A percentile compares a stretch with the other conserved stretches of the same genome.
Evolutionary conservation across 2,329 filamentous ascomycete species (phyloP).

Genomic region (Diaporthe aspalathi): DNA sequence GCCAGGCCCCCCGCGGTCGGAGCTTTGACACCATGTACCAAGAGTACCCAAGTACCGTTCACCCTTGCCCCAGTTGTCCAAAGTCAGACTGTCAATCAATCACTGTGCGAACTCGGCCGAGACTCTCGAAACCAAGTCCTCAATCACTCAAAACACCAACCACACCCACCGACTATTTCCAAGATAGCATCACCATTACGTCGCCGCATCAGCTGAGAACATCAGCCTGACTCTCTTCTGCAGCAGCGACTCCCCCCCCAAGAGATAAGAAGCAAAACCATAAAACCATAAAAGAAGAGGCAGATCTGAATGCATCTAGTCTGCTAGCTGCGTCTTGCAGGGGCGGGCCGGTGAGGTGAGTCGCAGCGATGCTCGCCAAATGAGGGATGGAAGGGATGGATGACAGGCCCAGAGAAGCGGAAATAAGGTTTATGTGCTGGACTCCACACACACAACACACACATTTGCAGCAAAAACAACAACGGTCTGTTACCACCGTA

Average conservation of each 20-base stretch:
- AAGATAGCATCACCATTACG: too few relatives aligned
- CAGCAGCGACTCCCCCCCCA: neutral
- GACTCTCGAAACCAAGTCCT: neutral
- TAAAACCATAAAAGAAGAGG: too few relatives aligned
- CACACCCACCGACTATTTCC: too few relatives aligned
- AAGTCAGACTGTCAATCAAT: constrained; percentile 10
- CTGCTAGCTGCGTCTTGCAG: too few relatives aligned
- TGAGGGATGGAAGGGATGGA: neutral
- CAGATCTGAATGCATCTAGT: neutral
- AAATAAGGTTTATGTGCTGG: constrained; percentile 29
- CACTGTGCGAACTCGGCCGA: constrained; percentile 29
- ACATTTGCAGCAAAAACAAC: neutral
- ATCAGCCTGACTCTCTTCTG: constrained; percentile 8
- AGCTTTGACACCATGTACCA: neutral
- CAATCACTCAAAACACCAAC: too few relatives aligned
- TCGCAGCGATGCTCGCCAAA: neutral
- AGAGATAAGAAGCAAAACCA: neutral
- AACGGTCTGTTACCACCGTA: neutral
- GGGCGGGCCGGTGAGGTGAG: too few relatives aligned
- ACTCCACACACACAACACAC: constrained; percentile 4
- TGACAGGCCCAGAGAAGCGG: neutral
- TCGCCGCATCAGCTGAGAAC: neutral
- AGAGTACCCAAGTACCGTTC: neutral
- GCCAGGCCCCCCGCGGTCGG: constrained; percentile 25
- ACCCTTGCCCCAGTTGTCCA: neutral